Evolutionary conservation across 2,329 filamentous ascomycete genomes (phyloP).

Genomic region (Thermothelomyces thermophilus): DNA sequence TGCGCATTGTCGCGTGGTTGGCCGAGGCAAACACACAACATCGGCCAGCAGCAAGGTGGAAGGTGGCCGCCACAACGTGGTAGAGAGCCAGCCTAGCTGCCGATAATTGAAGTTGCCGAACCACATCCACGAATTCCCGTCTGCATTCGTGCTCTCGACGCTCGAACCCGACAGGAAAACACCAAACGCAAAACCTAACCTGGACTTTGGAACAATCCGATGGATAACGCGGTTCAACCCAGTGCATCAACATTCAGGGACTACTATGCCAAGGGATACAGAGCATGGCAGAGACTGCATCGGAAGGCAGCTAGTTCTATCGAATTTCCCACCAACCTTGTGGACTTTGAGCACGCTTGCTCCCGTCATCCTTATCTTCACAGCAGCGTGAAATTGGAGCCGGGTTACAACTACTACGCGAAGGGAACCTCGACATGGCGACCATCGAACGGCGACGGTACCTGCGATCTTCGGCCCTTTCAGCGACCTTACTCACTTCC

Average conservation of each 20-base stretch:
- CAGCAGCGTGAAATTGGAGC: conserved; percentile 1
- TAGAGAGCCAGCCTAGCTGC: background rate
- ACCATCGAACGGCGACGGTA: too few relatives aligned
- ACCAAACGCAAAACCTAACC: too few relatives aligned
- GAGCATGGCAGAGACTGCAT: background rate
- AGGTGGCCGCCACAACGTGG: conserved; percentile 6
- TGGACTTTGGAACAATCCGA: background rate
- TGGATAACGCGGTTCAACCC: background rate
- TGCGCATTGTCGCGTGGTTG: too few relatives aligned
- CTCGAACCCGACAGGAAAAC: too few relatives aligned
- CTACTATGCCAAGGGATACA: background rate
- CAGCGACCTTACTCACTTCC: background rate
- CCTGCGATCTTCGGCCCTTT: background rate
- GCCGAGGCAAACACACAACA: too few relatives aligned
- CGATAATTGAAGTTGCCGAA: conserved; percentile 7
- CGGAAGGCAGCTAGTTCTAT: background rate
- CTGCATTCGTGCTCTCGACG: too few relatives aligned
- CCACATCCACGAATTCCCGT: too few relatives aligned
- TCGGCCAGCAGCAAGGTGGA: too few relatives aligned
- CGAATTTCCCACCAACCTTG: background rate
- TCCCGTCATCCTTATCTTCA: conserved; percentile 1
- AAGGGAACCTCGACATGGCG: background rate
- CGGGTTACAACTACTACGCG: background rate
- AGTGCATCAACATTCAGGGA: background rate
- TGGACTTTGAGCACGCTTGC: conserved; percentile 6